These are phyloP conservation scores for Amanita phalloides DNA, from an alignment of 768 basidiomycete species.

Conservation along the genomic window DNA sequence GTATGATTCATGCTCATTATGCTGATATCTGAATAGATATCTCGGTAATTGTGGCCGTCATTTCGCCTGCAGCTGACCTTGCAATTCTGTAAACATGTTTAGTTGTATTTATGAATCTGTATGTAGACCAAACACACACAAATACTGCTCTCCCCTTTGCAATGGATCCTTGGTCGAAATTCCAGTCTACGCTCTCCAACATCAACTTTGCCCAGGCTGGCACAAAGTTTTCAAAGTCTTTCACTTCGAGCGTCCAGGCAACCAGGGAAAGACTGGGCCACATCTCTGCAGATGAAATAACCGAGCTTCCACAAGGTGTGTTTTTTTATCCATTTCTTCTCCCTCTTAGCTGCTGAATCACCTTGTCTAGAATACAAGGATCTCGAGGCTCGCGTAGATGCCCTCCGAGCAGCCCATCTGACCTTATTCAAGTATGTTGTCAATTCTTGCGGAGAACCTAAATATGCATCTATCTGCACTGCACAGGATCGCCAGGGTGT, in stretches of 20 bases:
- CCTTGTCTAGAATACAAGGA: constrained; percentile 80
- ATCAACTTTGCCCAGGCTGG: constrained; percentile 72
- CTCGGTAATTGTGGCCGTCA: constrained; percentile 28
- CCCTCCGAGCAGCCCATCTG: constrained; percentile 70
- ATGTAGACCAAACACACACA: neutral
- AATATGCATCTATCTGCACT: neutral
- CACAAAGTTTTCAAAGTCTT: constrained; percentile 66
- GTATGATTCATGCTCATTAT: neutral
- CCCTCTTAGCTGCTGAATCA: neutral
- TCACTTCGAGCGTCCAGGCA: constrained; percentile 76
- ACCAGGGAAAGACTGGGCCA: constrained; percentile 84
- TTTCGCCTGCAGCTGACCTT: constrained; percentile 14
- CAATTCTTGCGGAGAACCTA: neutral
- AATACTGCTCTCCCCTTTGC: neutral
- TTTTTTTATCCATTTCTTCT: neutral
- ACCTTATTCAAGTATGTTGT: constrained; percentile 61
- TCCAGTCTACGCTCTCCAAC: constrained; percentile 48
- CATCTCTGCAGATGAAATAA: constrained; percentile 85
- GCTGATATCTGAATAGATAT: constrained; percentile 18
- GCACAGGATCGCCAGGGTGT: constrained; percentile 74
- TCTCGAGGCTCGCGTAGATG: constrained; percentile 91
- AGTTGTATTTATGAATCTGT: neutral
- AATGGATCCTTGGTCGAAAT: constrained; percentile 60
- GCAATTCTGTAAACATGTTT: neutral
- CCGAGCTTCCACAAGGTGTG: constrained; percentile 76